These are phyloP conservation scores for Puccinellia tenuiflora DNA, from an alignment of 176 grass and related monocot genomes.

Conservation along the genomic window DNA sequence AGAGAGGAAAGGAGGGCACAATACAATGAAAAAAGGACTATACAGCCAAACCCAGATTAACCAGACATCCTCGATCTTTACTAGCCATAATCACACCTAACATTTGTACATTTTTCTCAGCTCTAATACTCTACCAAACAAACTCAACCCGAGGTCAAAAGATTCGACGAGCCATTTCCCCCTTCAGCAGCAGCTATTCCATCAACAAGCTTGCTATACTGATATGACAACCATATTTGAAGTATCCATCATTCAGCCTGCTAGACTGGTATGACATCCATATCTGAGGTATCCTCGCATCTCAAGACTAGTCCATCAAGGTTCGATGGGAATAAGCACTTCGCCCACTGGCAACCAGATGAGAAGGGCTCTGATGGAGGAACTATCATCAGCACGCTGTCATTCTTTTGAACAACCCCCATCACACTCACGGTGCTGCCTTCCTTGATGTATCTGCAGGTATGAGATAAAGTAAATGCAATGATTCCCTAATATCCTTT, in stretches of 20 bases:
- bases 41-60: constrained; percentile 58
- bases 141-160: constrained; percentile 44
- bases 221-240: constrained; percentile 89
- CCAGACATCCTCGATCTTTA: constrained; percentile 39
- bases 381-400: constrained; percentile 89
- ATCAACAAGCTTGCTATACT: constrained; percentile 41
- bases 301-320: constrained; percentile 81
- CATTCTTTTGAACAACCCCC: constrained; percentile 90
- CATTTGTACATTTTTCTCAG: constrained; percentile 60
- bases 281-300: constrained; percentile 89
- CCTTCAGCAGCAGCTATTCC: constrained; percentile 18
- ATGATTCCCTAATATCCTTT: neutral
- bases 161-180: constrained; percentile 36
- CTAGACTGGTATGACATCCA: constrained; percentile 86
- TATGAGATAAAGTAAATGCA: constrained; percentile 3
- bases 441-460: constrained; percentile 89
- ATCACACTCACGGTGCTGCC: constrained; percentile 97
- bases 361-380: constrained; percentile 73
- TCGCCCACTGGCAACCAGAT: constrained; percentile 72
- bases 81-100: constrained; percentile 62
- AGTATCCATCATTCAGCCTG: constrained; percentile 30
- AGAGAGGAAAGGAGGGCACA: neutral
- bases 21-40: constrained; percentile 44
- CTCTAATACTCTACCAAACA: constrained; percentile 40
- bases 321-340: constrained; percentile 63